Evolutionary conservation across 1,284 basidiomycete species (phyloP).

Genomic region (Apiotrichum siamense): DNA sequence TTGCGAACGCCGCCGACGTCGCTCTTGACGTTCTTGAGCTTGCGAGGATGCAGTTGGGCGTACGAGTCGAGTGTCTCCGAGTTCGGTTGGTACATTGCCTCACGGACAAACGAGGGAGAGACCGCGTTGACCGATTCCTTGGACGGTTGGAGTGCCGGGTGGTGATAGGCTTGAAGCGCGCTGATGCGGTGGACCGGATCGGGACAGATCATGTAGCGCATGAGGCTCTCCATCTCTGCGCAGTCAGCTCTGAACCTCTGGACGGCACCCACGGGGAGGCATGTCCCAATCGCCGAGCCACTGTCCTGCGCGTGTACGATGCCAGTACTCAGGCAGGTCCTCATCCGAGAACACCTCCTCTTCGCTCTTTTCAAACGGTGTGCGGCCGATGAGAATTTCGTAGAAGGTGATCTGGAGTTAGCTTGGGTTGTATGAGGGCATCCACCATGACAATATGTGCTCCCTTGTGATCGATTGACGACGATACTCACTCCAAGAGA

Average conservation of each 20-base stretch:
- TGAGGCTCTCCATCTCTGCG: slow-evolving; percentile 32
- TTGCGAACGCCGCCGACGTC: slow-evolving; percentile 17
- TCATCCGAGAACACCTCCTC: slow-evolving; percentile 73
- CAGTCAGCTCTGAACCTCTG: background rate
- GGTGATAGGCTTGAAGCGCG: slow-evolving; percentile 41
- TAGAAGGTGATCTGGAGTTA: slow-evolving; percentile 65
- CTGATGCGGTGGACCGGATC: slow-evolving; percentile 36
- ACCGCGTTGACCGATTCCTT: slow-evolving; percentile 26
- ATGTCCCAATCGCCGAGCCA: slow-evolving; percentile 76
- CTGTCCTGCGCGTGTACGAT: slow-evolving; percentile 66
- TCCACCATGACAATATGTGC: no score
- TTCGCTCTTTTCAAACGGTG: slow-evolving; percentile 80
- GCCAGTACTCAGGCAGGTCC: slow-evolving; percentile 75
- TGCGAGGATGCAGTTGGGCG: slow-evolving; percentile 1
- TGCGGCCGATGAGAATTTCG: slow-evolving; percentile 81
- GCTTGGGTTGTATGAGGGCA: no score
- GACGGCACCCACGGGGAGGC: slow-evolving; percentile 50
- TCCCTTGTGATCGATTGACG: no score
- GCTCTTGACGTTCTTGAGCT: slow-evolving; percentile 13
- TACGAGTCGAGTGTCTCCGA: slow-evolving; percentile 1
- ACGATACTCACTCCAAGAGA: slow-evolving; percentile 60
- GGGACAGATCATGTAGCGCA: slow-evolving; percentile 41
- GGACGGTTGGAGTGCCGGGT: slow-evolving; percentile 24
- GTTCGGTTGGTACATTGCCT: slow-evolving; percentile 18
- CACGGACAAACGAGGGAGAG: slow-evolving; percentile 44